Evolutionary conservation across 768 basidiomycete genomes (phyloP), one percentile per base, ranked within the genome.

Genomic region (Rossbeevera mucosa): DNA sequence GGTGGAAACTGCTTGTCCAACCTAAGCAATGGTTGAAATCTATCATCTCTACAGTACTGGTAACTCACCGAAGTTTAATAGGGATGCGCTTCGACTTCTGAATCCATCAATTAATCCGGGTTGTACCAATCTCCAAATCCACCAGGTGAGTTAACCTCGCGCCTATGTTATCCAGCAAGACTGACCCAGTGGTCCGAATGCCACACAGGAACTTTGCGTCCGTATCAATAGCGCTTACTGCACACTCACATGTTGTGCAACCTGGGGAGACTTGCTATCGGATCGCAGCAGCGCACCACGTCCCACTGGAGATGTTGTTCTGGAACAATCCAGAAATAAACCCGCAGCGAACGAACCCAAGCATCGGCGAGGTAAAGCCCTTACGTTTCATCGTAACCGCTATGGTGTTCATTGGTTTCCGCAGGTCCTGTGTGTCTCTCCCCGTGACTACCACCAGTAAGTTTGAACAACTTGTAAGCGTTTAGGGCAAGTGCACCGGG

Each of bases 321-420:
- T 60, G 71, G 28, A 86, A 88, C 72, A 88, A 88, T 71, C 85
- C 81, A 4, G 83, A 87, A 59, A 64, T 88, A 50, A 69, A 82
- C 65, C 50, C 57, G 14, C 59, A 29, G 5, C 84, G 82, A 69
- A 65, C 64, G 28, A 83, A 83, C 69, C n/a, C n/a, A n/a, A n/a
- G n/a, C n/a, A 74, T 86, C 51, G 76, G 72, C 40, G 83, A 86
- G 77, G 85, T 86, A 55, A 61, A 70, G 14, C 16, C 4, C 18
- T 24, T 55, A 1, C 45, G 46, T 8, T 14, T 44, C 0, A 14
- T 30, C 14, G n/a, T 24, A 29, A 33, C 33, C n/a, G n/a, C n/a
- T 29, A 20, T 14, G 36, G 45, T 16, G 28, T 52, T 59, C 18
- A 59, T 25, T 7, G 41, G 12, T 24, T 11, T 24, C 20, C 14